Conservation (phyloP, 192 early-diverging fungal genomes). For the Podila minutissima region DNA sequence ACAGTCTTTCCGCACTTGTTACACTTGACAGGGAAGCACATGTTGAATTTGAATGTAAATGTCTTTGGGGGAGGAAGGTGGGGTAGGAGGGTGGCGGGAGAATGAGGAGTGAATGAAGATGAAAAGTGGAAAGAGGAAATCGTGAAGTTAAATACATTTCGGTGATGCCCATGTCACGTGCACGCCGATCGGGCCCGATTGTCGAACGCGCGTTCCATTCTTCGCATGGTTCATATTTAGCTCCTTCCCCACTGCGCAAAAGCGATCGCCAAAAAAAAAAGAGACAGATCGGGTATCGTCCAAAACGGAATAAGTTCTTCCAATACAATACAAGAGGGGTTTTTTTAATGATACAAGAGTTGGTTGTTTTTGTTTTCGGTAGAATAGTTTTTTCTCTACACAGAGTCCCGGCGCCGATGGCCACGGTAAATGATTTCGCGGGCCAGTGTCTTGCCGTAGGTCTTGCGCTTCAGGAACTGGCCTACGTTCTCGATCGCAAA, state of each 20-base stretch:
- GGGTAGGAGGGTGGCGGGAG: not conserved
- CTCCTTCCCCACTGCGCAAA: too few species aligned
- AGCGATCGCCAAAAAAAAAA: too few species aligned
- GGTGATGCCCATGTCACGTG: too few species aligned
- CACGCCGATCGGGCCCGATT: too few species aligned
- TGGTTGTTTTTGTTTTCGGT: too few species aligned
- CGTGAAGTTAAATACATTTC: not conserved
- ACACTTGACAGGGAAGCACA: slow-evolving; percentile 48
- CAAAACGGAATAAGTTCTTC: too few species aligned
- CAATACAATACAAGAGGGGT: too few species aligned
- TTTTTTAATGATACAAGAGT: too few species aligned
- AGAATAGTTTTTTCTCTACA: not conserved
- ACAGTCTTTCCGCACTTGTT: slow-evolving; percentile 40
- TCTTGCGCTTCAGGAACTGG: slow-evolving; percentile 19
- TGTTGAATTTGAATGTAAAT: not conserved
- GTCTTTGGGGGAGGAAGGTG: not conserved
- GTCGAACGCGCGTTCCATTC: too few species aligned
- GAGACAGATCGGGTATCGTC: too few species aligned
- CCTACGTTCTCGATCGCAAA: slow-evolving; percentile 35
- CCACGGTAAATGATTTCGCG: slow-evolving; percentile 35
- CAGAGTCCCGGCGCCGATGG: slow-evolving; percentile 26
- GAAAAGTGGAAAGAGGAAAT: not conserved
- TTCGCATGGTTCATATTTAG: too few species aligned
- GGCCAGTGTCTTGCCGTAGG: slow-evolving; percentile 30
- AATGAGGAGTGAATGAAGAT: not conserved